These are phyloP conservation scores for Aspergillus nidulans DNA, from an alignment of 495 filamentous ascomycete species.

Conservation along the genomic window DNA sequence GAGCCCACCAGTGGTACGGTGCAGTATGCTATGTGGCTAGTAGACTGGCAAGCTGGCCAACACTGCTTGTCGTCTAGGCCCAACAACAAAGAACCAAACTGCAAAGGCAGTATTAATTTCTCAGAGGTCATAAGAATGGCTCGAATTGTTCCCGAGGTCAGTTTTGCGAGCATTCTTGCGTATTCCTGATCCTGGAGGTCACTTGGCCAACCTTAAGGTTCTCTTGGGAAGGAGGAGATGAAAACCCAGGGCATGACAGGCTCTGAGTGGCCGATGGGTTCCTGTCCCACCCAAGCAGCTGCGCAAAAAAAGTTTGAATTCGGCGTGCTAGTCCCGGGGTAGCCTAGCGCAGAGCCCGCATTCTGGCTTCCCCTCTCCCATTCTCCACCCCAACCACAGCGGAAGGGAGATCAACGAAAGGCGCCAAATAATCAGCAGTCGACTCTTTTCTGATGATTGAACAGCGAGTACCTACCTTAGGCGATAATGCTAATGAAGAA, in stretches of 20 bases:
- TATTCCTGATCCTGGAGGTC: neutral
- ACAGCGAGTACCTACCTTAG: neutral
- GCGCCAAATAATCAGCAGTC: neutral
- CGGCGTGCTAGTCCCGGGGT: neutral
- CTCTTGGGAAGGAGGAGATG: neutral
- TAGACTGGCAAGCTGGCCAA: neutral
- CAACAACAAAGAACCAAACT: too few species aligned
- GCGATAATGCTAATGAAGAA: neutral
- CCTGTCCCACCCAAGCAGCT: constrained; percentile 1
- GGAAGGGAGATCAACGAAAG: neutral
- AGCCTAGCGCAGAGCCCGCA: neutral
- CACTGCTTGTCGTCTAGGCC: neutral
- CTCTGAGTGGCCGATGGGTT: constrained; percentile 1
- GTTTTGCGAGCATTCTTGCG: neutral
- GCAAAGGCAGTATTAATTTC: too few species aligned
- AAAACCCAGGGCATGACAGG: neutral
- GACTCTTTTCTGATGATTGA: neutral
- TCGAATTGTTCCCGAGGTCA: too few species aligned
- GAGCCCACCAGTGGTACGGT: too few species aligned
- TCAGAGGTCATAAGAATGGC: too few species aligned
- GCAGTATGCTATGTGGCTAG: too few species aligned
- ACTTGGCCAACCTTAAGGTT: neutral
- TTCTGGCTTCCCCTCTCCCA: neutral
- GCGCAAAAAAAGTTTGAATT: constrained; percentile 9
- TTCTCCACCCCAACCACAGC: constrained; percentile 3